These are phyloP conservation scores for Datura wrightii DNA, from an alignment of 257 asterid genomes.

Conservation along the genomic window DNA sequence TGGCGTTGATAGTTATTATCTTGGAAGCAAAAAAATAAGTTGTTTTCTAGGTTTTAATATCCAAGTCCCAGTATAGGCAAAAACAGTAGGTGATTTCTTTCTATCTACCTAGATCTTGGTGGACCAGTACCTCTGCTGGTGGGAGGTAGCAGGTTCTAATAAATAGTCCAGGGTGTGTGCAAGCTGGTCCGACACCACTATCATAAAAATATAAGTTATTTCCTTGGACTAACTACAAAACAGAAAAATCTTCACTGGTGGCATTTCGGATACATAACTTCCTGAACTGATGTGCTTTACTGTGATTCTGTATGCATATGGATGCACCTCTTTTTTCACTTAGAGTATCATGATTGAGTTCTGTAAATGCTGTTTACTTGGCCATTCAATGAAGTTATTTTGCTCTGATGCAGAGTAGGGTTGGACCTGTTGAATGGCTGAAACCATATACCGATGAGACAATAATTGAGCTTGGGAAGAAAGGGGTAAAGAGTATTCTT, in stretches of 20 bases:
- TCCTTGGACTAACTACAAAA: conserved; percentile 5
- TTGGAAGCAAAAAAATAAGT: neutral
- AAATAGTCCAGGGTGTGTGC: neutral
- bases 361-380: conserved; percentile 14
- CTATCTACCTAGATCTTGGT: neutral
- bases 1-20: neutral
- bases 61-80: neutral
- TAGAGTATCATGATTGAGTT: neutral
- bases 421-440: conserved; percentile 99
- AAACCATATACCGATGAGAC: conserved; percentile 98
- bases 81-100: neutral
- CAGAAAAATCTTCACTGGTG: neutral
- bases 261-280: neutral
- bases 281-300: conserved; percentile 12
- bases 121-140: neutral
- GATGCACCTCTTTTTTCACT: neutral
- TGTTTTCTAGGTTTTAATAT: neutral
- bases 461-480: conserved; percentile 83
- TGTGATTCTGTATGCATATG: conserved; percentile 4
- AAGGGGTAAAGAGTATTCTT: conserved; percentile 92
- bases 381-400: conserved; percentile 35
- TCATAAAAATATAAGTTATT: conserved; percentile 9
- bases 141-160: neutral
- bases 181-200: neutral
- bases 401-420: conserved; percentile 87